These are phyloP conservation scores for Chlorophyllum brunneum DNA, from an alignment of 768 basidiomycete species.

Conservation along the genomic window DNA sequence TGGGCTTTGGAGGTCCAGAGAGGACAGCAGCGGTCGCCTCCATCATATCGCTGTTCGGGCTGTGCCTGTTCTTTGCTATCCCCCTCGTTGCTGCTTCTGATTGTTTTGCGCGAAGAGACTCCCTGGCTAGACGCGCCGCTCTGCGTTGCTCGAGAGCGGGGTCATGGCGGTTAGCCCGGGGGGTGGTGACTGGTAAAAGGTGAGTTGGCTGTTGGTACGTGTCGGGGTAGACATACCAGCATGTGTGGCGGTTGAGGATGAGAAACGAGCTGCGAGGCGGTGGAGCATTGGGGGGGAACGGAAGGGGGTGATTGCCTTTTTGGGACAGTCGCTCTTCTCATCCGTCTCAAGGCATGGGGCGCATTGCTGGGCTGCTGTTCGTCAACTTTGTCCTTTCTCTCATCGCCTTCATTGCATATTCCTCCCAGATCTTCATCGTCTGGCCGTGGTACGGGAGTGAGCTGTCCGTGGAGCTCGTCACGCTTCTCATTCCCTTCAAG, in stretches of 20 bases:
- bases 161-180: slow-evolving; percentile 2
- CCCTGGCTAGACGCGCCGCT: slow-evolving; percentile 19
- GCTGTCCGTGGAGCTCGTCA: slow-evolving; percentile 69
- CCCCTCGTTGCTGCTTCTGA: slow-evolving; percentile 2
- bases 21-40: not conserved
- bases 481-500: slow-evolving; percentile 89
- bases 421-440: slow-evolving; percentile 85
- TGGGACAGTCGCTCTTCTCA: not conserved
- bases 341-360: slow-evolving; percentile 1
- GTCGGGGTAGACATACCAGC: not conserved
- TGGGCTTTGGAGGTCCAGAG: not conserved
- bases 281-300: not conserved
- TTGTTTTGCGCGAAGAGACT: slow-evolving; percentile 5
- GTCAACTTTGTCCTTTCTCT: slow-evolving; percentile 68
- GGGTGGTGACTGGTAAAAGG: not conserved
- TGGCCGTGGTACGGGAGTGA: slow-evolving; percentile 88
- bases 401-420: slow-evolving; percentile 85
- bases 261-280: not conserved
- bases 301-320: slow-evolving; percentile 4
- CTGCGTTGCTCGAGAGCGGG: slow-evolving; percentile 13
- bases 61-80: not conserved
- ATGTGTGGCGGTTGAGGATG: not conserved
- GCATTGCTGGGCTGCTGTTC: slow-evolving; percentile 46
- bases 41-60: not conserved
- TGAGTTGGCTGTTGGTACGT: not conserved